Evolutionary conservation across 305 asterid genomes (phyloP).

Genomic region (Plantago coronopus): DNA sequence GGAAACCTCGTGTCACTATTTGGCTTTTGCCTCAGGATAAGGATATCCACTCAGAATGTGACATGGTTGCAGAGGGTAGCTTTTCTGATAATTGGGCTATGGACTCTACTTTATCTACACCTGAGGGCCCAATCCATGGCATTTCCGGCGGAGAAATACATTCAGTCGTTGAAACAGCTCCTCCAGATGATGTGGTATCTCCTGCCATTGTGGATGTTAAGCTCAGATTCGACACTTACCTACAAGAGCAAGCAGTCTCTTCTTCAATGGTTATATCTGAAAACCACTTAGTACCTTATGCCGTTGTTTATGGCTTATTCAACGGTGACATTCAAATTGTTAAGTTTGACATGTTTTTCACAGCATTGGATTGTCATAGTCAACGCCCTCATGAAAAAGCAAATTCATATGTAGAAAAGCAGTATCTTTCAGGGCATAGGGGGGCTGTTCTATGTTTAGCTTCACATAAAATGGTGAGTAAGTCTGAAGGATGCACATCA

Average conservation of each 20-base stretch:
- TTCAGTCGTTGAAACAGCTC: constrained; percentile 21
- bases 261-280: constrained; percentile 93
- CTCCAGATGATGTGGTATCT: constrained; percentile 22
- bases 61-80: constrained; percentile 48
- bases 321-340: constrained; percentile 74
- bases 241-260: constrained; percentile 53
- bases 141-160: constrained; percentile 21
- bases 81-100: constrained; percentile 49
- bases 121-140: constrained; percentile 28
- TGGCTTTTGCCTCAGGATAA: constrained; percentile 59
- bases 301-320: constrained; percentile 82
- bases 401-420: constrained; percentile 40
- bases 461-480: constrained; percentile 60
- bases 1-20: constrained; percentile 73
- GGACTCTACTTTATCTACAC: constrained; percentile 30
- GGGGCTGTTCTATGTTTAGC: constrained; percentile 95
- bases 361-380: constrained; percentile 36
- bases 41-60: constrained; percentile 41
- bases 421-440: constrained; percentile 66
- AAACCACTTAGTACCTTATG: constrained; percentile 58
- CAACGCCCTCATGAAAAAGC: constrained; percentile 32
- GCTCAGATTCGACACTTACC: constrained; percentile 25
- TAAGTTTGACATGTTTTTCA: constrained; percentile 58
- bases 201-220: constrained; percentile 24
- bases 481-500: constrained; percentile 41